Conservation (phyloP, 257 asterid species). For the Fraxinus americana region DNA sequence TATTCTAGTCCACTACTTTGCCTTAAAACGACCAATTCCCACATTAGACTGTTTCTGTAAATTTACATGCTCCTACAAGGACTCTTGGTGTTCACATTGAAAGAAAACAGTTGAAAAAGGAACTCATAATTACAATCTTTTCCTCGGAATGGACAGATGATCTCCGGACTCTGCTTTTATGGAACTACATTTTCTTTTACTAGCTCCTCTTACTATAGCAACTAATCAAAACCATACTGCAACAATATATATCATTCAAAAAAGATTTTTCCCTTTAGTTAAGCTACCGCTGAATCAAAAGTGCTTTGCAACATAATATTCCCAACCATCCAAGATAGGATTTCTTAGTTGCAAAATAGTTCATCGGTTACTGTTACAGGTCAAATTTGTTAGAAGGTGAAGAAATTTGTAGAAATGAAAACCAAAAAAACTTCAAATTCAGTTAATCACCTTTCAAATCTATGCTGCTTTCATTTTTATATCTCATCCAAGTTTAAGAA, state of each 20-base stretch:
- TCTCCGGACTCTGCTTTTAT: conserved; percentile 3
- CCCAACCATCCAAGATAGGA: conserved; percentile 13
- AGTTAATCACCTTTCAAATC: background rate
- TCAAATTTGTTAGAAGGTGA: background rate
- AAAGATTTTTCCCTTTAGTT: background rate
- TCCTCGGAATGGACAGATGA: background rate
- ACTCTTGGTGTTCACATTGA: background rate
- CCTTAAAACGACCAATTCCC: conserved; percentile 11
- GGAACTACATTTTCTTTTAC: background rate
- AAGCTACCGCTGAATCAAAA: background rate
- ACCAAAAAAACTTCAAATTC: background rate
- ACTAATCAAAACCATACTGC: conserved; percentile 12
- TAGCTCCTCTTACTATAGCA: conserved; percentile 4
- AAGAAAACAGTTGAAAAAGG: background rate
- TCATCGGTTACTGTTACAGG: background rate
- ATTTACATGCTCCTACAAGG: background rate
- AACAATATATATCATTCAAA: background rate
- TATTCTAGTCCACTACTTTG: background rate
- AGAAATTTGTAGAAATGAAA: background rate
- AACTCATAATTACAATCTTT: background rate
- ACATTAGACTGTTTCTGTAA: background rate
- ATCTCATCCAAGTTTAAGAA: background rate
- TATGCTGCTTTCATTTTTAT: background rate
- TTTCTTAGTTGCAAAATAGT: background rate
- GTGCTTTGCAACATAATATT: background rate